Evolutionary conservation across 495 filamentous ascomycete species (phyloP).

Genomic region (Podospora comata): DNA sequence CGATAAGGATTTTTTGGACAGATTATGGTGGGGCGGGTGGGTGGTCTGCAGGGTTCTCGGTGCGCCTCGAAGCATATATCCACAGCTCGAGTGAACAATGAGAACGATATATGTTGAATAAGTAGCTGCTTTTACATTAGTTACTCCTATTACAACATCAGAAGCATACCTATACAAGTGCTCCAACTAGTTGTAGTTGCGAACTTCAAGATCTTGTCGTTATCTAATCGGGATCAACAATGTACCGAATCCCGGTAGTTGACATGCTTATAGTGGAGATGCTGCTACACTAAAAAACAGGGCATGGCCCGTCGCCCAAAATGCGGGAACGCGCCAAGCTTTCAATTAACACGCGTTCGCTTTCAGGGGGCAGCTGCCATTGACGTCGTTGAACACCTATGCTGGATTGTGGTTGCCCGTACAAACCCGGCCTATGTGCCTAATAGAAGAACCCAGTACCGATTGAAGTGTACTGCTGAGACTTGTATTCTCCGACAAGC

Average conservation of each 20-base stretch:
- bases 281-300: not conserved
- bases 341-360: not conserved
- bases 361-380: not conserved
- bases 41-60: slow-evolving; percentile 6
- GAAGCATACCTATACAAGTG: too few species aligned
- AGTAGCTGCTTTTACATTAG: too few species aligned
- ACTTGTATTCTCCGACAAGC: not conserved
- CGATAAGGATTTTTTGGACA: slow-evolving; percentile 1
- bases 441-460: not conserved
- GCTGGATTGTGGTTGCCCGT: slow-evolving; percentile 2
- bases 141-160: too few species aligned
- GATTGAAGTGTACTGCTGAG: not conserved
- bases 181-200: not conserved
- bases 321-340: not conserved
- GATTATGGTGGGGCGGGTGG: slow-evolving; percentile 2
- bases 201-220: slow-evolving; percentile 10
- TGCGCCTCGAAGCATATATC: not conserved
- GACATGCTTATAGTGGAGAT: not conserved
- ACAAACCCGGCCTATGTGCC: not conserved
- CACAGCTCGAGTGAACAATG: not conserved
- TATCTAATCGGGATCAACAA: slow-evolving; percentile 14
- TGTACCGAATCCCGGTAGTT: slow-evolving; percentile 11
- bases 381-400: slow-evolving; percentile 1
- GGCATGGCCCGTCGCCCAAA: not conserved
- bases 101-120: not conserved